A percentile compares a stretch with the other conserved stretches of the same genome.
These are phyloP conservation scores for Chenopodium album DNA, from an alignment of 148 eudicot species.

Conservation along the genomic window DNA sequence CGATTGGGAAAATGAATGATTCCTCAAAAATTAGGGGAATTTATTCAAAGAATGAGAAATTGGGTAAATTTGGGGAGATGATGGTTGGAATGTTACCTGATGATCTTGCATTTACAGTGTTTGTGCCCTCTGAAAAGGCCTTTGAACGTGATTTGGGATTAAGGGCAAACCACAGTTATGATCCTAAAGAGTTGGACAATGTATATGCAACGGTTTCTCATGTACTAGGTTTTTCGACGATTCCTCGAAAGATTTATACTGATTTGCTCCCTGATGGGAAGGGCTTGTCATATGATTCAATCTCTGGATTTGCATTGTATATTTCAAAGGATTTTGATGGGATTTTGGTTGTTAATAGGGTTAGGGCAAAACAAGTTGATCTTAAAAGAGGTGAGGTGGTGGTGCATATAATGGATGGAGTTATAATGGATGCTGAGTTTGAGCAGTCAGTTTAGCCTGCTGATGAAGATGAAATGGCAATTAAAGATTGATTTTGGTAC, in stretches of 20 bases:
- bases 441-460: conserved; percentile 50
- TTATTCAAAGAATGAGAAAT: conserved; percentile 1
- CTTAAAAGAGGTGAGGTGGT: conserved; percentile 49
- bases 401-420: conserved; percentile 83
- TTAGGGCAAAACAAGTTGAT: conserved; percentile 47
- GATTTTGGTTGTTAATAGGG: conserved; percentile 57
- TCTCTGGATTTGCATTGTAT: conserved; percentile 54
- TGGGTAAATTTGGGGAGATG: conserved; percentile 63
- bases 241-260: conserved; percentile 55
- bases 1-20: conserved; percentile 13
- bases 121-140: conserved; percentile 67
- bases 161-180: conserved; percentile 36
- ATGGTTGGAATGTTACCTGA: conserved; percentile 70
- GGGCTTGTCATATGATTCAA: conserved; percentile 53
- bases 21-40: conserved; percentile 7
- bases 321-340: conserved; percentile 53
- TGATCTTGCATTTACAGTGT: conserved; percentile 77
- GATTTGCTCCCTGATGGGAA: conserved; percentile 39
- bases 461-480: conserved; percentile 21
- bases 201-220: conserved; percentile 67
- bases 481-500: background rate
- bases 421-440: conserved; percentile 81
- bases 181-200: conserved; percentile 39
- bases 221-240: conserved; percentile 68
- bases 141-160: conserved; percentile 60